These are phyloP conservation scores for Pleoardoris graminearum DNA, from an alignment of 2,329 filamentous ascomycete species.

Conservation along the genomic window DNA sequence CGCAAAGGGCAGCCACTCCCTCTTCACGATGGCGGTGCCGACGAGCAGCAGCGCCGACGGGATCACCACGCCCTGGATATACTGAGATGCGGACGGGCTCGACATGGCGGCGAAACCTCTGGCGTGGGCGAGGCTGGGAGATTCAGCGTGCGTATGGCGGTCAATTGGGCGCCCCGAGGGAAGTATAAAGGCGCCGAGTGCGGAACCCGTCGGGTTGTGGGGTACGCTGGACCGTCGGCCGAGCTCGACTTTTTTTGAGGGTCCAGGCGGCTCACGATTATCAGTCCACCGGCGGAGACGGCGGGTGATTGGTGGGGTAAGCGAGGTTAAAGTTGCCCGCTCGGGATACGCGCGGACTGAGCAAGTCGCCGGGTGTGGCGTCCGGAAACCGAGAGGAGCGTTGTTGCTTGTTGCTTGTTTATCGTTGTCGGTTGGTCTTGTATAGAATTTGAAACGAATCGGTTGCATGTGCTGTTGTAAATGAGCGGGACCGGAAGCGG, in stretches of 20 bases:
- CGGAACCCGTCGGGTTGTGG: constrained; percentile 9
- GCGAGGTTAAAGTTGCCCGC: background rate
- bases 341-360: background rate
- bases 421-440: background rate
- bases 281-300: constrained; percentile 10
- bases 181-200: constrained; percentile 5
- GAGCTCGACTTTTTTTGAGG: background rate
- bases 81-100: constrained; percentile 57
- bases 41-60: constrained; percentile 78
- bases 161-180: constrained; percentile 1
- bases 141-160: background rate
- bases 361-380: background rate
- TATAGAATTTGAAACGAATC: background rate
- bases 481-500: constrained; percentile 8
- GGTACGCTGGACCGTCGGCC: background rate
- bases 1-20: constrained; percentile 70
- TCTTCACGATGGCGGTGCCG: constrained; percentile 77
- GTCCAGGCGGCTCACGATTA: constrained; percentile 13
- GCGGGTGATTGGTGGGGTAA: background rate
- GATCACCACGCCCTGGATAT: constrained; percentile 80
- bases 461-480: background rate
- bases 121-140: background rate
- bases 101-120: constrained; percentile 18
- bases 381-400: background rate
- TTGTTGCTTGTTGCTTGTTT: background rate